phyloP scores from a whole-genome alignment of 2,329 filamentous ascomycete genomes.

The Diaporthe aspalathi region DNA sequence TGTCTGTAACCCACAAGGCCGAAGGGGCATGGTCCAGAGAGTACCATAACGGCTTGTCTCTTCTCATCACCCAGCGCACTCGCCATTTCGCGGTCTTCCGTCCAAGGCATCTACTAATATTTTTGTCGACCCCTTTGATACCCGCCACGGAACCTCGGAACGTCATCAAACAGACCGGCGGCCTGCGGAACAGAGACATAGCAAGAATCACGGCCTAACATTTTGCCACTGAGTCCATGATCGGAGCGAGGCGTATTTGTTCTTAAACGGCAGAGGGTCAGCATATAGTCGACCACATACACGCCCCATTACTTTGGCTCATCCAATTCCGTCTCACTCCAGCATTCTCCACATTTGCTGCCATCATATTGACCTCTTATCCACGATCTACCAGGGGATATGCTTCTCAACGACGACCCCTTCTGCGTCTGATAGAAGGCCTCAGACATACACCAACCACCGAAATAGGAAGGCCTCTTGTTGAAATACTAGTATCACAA shows the following conservation, averaged over 20 bases:
- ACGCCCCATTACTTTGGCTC: background rate
- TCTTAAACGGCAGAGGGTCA: background rate
- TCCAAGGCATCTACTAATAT: background rate
- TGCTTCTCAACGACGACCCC: background rate
- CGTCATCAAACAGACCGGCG: no score
- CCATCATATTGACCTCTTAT: background rate
- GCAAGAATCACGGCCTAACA: no score
- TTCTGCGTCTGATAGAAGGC: no score
- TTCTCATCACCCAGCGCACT: no score
- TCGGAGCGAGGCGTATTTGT: background rate
- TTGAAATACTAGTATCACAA: no score
- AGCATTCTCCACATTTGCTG: background rate
- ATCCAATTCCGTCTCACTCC: background rate
- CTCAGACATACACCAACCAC: background rate
- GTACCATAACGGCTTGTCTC: background rate
- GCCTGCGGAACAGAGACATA: background rate
- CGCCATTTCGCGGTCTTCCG: no score
- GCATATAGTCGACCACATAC: background rate
- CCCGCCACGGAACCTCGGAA: background rate
- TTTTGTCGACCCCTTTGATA: no score
- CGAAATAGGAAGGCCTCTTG: no score
- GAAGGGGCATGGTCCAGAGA: background rate
- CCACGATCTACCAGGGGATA: background rate
- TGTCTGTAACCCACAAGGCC: slow-evolving; percentile 54
- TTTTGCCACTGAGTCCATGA: background rate